Evolutionary conservation across 768 basidiomycete genomes (phyloP).

Genomic region (Xanthoconium stramineum): DNA sequence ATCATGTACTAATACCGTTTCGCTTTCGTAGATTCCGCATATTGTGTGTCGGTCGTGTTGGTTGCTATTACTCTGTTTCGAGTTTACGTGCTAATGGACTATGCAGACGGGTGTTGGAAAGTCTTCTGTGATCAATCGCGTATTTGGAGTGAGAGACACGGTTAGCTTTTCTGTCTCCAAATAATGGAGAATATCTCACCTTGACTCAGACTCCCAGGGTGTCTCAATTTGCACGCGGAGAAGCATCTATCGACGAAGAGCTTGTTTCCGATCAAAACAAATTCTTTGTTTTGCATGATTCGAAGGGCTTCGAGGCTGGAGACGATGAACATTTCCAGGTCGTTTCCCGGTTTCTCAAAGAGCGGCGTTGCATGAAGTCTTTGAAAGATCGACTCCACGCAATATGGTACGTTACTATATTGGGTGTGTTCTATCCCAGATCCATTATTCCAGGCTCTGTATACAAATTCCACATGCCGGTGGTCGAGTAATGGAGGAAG

Average conservation of each 20-base stretch:
- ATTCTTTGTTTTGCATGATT: slow-evolving; percentile 6
- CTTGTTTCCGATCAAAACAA: slow-evolving; percentile 6
- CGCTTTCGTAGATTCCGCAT: too few relatives aligned
- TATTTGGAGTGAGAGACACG: background rate
- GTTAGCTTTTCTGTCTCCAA: background rate
- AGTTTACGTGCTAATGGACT: too few relatives aligned
- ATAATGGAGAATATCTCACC: too few relatives aligned
- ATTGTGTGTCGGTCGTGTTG: too few relatives aligned
- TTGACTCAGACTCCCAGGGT: background rate
- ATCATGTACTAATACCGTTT: too few relatives aligned
- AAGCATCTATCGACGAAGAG: slow-evolving; percentile 3
- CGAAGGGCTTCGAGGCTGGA: slow-evolving; percentile 5
- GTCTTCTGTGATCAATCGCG: background rate
- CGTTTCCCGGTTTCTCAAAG: background rate
- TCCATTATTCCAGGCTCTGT: slow-evolving; percentile 1
- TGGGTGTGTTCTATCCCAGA: background rate
- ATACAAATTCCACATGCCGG: slow-evolving; percentile 6
- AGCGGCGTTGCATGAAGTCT: background rate
- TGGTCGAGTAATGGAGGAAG: slow-evolving; percentile 6
- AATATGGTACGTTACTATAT: background rate
- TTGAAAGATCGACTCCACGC: slow-evolving; percentile 5
- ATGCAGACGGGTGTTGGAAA: background rate
- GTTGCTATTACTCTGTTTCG: too few relatives aligned
- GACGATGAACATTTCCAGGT: background rate
- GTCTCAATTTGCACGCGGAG: background rate